These are phyloP conservation scores for Ensete ventricosum DNA, from an alignment of 176 grass and related monocot genomes.

Conservation along the genomic window DNA sequence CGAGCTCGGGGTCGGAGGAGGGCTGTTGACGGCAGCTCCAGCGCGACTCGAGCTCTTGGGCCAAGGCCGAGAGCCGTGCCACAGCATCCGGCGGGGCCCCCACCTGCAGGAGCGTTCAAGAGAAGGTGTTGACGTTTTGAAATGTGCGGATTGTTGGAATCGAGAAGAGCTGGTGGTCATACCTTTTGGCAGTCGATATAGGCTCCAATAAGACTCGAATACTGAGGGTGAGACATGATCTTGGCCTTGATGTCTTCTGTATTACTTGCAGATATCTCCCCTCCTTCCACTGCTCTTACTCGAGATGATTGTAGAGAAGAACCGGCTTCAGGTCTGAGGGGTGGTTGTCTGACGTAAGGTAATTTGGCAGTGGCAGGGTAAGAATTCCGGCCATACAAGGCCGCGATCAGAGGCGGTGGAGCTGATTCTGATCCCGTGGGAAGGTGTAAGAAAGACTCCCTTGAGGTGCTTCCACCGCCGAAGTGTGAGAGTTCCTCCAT, in stretches of 20 bases:
- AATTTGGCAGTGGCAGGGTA: slow-evolving; percentile 9
- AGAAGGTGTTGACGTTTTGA: slow-evolving; percentile 2
- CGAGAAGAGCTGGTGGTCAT: not conserved
- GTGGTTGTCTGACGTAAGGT: not conserved
- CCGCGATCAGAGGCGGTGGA: slow-evolving; percentile 24
- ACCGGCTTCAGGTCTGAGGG: slow-evolving; percentile 16
- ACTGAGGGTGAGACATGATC: slow-evolving; percentile 90
- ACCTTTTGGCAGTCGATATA: slow-evolving; percentile 91
- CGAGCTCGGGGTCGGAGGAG: slow-evolving; percentile 66
- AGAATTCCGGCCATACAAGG: slow-evolving; percentile 19
- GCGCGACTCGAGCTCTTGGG: slow-evolving; percentile 27
- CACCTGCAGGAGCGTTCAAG: not conserved
- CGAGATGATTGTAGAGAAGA: not conserved
- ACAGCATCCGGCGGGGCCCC: slow-evolving; percentile 47
- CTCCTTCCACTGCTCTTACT: not conserved
- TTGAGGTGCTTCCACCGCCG: slow-evolving; percentile 26
- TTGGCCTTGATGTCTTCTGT: slow-evolving; percentile 47
- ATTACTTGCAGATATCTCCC: slow-evolving; percentile 37
- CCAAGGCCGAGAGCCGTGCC: slow-evolving; percentile 40
- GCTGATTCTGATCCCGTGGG: slow-evolving; percentile 29
- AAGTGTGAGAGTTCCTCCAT: slow-evolving; percentile 32
- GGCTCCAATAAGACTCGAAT: slow-evolving; percentile 44
- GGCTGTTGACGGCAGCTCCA: slow-evolving; percentile 14
- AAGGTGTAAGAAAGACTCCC: slow-evolving; percentile 44
- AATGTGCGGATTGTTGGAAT: not conserved